These are phyloP conservation scores for Wallacemonas sp. DNA, from an alignment of 208 protist species.

Conservation along the genomic window DNA sequence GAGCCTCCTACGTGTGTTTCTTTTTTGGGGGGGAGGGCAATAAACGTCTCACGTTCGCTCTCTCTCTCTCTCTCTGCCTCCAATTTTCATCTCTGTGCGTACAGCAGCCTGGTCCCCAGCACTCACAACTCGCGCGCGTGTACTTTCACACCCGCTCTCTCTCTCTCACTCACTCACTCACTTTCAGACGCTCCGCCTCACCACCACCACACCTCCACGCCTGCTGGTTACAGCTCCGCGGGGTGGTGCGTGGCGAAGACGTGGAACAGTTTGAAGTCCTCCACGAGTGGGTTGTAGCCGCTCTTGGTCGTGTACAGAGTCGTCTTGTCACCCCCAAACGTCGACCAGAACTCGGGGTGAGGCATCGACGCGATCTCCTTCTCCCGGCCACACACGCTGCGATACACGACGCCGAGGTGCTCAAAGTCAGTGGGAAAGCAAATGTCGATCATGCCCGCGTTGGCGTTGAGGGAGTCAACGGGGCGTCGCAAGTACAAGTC, in stretches of 20 bases:
- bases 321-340: conserved; percentile 80
- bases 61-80: too few species aligned
- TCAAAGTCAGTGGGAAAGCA: conserved; percentile 91
- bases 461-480: conserved; percentile 56
- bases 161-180: too few species aligned
- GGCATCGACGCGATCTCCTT: conserved; percentile 69
- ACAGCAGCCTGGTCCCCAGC: too few species aligned
- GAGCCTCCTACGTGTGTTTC: too few species aligned
- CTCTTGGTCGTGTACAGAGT: conserved; percentile 77
- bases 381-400: conserved; percentile 59
- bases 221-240: conserved; percentile 74
- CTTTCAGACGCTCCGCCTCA: too few species aligned
- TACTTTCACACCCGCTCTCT: too few species aligned
- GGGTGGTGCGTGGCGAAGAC: conserved; percentile 85
- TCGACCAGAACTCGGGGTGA: conserved; percentile 84
- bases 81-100: too few species aligned
- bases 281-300: conserved; percentile 85
- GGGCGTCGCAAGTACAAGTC: conserved; percentile 71
- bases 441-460: conserved; percentile 87
- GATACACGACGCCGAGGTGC: conserved; percentile 63
- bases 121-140: too few species aligned
- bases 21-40: too few species aligned
- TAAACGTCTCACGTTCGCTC: too few species aligned
- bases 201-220: too few species aligned
- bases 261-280: conserved; percentile 80